Base-by-base conservation (phyloP, 2,329 filamentous ascomycete genomes). In the Colletotrichum gloeosporioides region DNA sequence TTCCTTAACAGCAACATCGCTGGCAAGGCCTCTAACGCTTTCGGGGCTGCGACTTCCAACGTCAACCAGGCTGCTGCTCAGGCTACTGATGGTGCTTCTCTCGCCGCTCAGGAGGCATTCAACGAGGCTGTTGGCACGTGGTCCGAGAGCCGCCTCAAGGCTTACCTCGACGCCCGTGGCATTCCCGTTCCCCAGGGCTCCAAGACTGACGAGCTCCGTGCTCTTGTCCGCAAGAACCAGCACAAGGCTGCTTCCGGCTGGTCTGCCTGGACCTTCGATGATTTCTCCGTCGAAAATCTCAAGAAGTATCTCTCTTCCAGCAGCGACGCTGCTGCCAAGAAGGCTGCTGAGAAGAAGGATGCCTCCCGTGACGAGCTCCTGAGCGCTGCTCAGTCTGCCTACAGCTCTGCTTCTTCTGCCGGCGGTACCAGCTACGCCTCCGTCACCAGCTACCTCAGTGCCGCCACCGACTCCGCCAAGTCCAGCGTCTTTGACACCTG, bases 251-350 rank as follows among this genome's bases (percentile, higher is more conserved):
- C 92, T 10, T 88, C 88, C 64, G 92, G 91, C 22, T 95, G 91
- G 87, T 93, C 87, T 75, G 91, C 93, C 4, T 96, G 95, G 94
- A 95, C 93, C 18, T 96, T 95, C 82, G 94, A 96, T 79, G 95
- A 95, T 77, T 92, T 94, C 85, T 94, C 92, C 53, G 88, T 90
- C 69, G 93, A 95, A 4, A 94, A 95, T 81, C 84, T 96, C 63
- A 93, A 92, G 82, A 82, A 86, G 3, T 92, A 92, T 76, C 86
- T 93, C 12, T 80, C 81, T 6, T 86, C 86, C 61, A 88, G 88
- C 57, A 91, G 91, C 31, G 86, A 92, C 77, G 86, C 86, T 8
- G 86, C 89, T 3, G 91, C 90, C 22, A 88, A 92, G 85, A 88
- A 93, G 83, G 88, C 88, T 16, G 89, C 91, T 22, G 88, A 93